Evolutionary conservation across 2,329 filamentous ascomycete genomes (phyloP), one percentile per base, ranked within the genome.

Genomic region (Cytospora piceicola): DNA sequence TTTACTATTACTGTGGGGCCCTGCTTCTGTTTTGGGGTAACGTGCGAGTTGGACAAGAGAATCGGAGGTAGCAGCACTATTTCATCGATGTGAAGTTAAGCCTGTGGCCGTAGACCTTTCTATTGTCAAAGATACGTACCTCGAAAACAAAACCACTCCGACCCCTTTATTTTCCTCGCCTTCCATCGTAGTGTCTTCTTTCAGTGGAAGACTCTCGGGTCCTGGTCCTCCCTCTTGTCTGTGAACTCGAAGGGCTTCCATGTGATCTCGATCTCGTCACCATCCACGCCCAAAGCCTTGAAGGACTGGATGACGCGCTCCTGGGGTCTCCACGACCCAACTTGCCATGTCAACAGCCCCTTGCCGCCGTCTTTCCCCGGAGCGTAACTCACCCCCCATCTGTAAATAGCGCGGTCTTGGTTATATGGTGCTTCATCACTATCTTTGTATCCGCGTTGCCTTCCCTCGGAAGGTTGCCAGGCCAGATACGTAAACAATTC

Each of bases 301-400:
- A 72, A 71, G 22, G 70, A 53, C 22, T 51, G 60, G 66, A 71
- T 59, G 57, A 71, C 67, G 59, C 60, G 36, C 51, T 67, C 55
- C 32, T 62, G 63, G 15, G 71, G 71, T 65, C 71, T 71, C 71
- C 71, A 71, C 34, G 70, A 66, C 36, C 69, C 71, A 22, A 73
- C 69, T 53, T 71, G 70, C 71, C 71, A 73, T 65, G 68, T 67
- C 24, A 72, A 64, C n/a, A 66, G 62, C 24, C 64, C 67, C 54
- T 70, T 59, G 22, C 59, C 57, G 24, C 57, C 53, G 17, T 53
- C 49, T 24, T 36, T 61, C 8, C 22, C 58, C 24, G 46, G 24
- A 39, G 42, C 32, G 30, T 54, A 61, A 4, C 32, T 52, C 2
- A 53, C 29, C 3, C 46, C 58, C 58, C 58, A 61, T 14, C 22